phyloP scores from a whole-genome alignment of 495 filamentous ascomycete species.

The Pyrenula aspistea region DNA sequence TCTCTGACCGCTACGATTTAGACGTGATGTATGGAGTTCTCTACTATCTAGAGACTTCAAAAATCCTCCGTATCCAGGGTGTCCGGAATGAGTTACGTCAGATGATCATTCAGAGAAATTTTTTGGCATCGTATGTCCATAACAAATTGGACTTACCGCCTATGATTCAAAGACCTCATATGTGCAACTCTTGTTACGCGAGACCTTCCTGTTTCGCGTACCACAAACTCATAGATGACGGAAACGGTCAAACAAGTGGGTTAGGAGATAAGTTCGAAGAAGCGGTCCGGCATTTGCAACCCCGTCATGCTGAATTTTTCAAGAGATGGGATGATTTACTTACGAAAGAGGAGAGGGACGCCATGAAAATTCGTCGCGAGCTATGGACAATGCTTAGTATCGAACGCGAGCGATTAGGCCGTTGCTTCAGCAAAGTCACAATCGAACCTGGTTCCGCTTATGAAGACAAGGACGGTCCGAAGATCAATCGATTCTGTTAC shows the following conservation, averaged over 20 bases:
- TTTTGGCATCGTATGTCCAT: constrained; percentile 71
- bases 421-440: constrained; percentile 63
- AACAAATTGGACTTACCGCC: constrained; percentile 68
- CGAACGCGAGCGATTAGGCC: constrained; percentile 75
- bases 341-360: constrained; percentile 85
- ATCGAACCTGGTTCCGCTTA: constrained; percentile 64
- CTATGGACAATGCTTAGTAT: constrained; percentile 90
- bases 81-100: constrained; percentile 78
- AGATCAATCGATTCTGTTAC: constrained; percentile 86
- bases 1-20: constrained; percentile 90
- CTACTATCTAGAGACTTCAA: constrained; percentile 86
- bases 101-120: constrained; percentile 95
- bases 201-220: constrained; percentile 85
- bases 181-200: constrained; percentile 77
- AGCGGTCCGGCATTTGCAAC: constrained; percentile 59
- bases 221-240: constrained; percentile 80
- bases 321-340: constrained; percentile 86
- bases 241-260: constrained; percentile 66
- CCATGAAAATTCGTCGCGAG: constrained; percentile 71
- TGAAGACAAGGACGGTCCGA: constrained; percentile 52
- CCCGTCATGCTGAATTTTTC: constrained; percentile 70
- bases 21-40: constrained; percentile 79
- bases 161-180: constrained; percentile 67
- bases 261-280: constrained; percentile 65
- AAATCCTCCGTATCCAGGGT: constrained; percentile 71